Evolutionary conservation across 306 rosid genomes (phyloP), one percentile per base, ranked within the genome.

Genomic region (Echinosophora koreensis): DNA sequence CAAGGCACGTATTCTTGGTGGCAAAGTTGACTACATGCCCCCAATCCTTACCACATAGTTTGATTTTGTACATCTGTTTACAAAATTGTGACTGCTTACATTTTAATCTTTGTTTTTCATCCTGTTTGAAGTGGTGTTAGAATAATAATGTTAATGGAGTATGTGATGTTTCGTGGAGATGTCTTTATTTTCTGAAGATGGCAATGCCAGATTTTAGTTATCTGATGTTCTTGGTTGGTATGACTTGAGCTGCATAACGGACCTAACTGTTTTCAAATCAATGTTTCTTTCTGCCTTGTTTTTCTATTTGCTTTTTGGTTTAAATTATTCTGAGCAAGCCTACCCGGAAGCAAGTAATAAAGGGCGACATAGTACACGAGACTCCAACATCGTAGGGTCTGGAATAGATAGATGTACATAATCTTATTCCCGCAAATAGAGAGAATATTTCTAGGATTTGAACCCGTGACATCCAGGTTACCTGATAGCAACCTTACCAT

Each of bases 1-100:
- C 38, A 86, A 88, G 76, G 92, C 96, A 27, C 92, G 89, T 10
- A 34, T 90, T 74, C 89, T 90, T 6, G 92, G 91, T 1, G 84
- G 47, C 82, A 86, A 88, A 81, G 84, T 88, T 18, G 92, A 90
- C 84, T 88, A 84, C 86, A 65, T 88, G 69, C 96, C 92, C 16
- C 89, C 96, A 11, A 90, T 90, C 86, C 92, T 90, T 44, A 90
- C 96, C 18, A 90, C 96, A 14, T 88, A 86, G 66, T 79, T 69
- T 76, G 74, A 13, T 82, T 69, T 50, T 77, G 44, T 55, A 41
- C 76, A 62, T 55, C 4, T 56, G 17, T 54, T 75, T 15, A 9
- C 66, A 77, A 38, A 13, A 58, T 3, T 62, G 41, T 69, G 55
- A 51, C 35, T 63, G 66, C 80, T 60, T 69, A 74, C 66, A 52